Evolutionary conservation across 129 eudicot species (phyloP).

Genomic region (Chrysanthemum seticuspe): DNA sequence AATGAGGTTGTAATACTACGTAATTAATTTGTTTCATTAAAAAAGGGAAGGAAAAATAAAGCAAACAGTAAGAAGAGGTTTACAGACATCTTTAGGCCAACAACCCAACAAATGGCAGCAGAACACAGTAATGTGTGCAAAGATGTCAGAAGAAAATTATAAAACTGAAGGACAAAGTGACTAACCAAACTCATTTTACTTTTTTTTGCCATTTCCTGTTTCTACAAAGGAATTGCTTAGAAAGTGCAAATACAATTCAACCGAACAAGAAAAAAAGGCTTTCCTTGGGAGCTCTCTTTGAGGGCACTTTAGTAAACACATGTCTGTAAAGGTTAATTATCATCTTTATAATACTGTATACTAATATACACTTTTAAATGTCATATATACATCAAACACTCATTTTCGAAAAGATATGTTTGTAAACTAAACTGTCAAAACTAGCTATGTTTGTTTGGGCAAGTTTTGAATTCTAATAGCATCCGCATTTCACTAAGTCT

Average conservation of each 20-base stretch:
- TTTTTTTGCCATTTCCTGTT: constrained; percentile 30
- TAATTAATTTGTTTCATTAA: neutral
- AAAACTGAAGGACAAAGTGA: constrained; percentile 33
- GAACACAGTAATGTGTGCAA: constrained; percentile 20
- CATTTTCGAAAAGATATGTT: too few species aligned
- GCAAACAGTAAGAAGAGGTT: constrained; percentile 24
- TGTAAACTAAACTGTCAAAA: too few species aligned
- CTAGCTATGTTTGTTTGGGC: too few species aligned
- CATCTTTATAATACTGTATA: neutral
- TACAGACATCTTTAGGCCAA: constrained; percentile 44
- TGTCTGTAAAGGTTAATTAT: neutral
- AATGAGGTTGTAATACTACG: neutral
- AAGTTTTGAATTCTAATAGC: too few species aligned
- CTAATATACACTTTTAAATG: too few species aligned
- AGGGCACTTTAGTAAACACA: constrained; percentile 18
- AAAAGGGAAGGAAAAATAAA: constrained; percentile 12
- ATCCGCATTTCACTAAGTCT: too few species aligned
- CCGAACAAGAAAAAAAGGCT: constrained; percentile 27
- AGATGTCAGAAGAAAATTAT: constrained; percentile 28
- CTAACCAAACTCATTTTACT: constrained; percentile 28
- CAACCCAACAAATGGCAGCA: constrained; percentile 49
- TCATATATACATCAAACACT: too few species aligned
- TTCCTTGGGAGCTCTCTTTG: constrained; percentile 8
- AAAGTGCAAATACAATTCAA: constrained; percentile 33
- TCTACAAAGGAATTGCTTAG: constrained; percentile 30